A percentile compares a stretch with the other conserved stretches of the same genome.
Conservation (phyloP, 495 filamentous ascomycete species). For the Penicillium cataractarum region DNA sequence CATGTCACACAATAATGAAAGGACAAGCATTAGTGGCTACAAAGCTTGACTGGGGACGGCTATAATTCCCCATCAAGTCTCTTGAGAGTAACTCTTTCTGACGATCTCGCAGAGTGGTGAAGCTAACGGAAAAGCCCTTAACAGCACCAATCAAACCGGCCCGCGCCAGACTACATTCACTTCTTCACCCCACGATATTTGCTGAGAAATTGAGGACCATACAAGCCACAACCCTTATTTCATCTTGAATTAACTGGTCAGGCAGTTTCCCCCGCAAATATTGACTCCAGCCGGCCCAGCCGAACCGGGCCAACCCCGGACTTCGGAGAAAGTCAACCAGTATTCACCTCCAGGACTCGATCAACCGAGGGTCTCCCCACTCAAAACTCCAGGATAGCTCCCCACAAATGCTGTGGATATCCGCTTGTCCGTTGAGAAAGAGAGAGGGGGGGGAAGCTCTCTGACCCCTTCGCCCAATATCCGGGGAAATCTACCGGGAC, state of each 20-base stretch:
- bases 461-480: neutral
- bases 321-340: neutral
- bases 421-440: neutral
- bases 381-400: neutral
- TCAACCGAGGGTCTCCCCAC: neutral
- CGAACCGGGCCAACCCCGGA: slow-evolving; percentile 2
- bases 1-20: neutral
- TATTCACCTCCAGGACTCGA: neutral
- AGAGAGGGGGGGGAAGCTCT: too few species aligned
- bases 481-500: slow-evolving; percentile 6
- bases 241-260: neutral
- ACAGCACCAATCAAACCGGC: slow-evolving; percentile 13
- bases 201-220: neutral
- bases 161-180: neutral
- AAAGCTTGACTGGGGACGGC: neutral
- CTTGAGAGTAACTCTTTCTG: neutral
- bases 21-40: neutral
- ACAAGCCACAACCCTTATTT: neutral
- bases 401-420: slow-evolving; percentile 15
- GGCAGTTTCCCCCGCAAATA: slow-evolving; percentile 11
- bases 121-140: slow-evolving; percentile 15
- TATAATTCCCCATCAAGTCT: neutral
- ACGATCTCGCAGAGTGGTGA: slow-evolving; percentile 6
- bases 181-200: slow-evolving; percentile 3
- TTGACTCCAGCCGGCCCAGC: neutral